Base-by-base conservation (phyloP, 139 green algal genomes). In the Spirogloea muscicola region DNA sequence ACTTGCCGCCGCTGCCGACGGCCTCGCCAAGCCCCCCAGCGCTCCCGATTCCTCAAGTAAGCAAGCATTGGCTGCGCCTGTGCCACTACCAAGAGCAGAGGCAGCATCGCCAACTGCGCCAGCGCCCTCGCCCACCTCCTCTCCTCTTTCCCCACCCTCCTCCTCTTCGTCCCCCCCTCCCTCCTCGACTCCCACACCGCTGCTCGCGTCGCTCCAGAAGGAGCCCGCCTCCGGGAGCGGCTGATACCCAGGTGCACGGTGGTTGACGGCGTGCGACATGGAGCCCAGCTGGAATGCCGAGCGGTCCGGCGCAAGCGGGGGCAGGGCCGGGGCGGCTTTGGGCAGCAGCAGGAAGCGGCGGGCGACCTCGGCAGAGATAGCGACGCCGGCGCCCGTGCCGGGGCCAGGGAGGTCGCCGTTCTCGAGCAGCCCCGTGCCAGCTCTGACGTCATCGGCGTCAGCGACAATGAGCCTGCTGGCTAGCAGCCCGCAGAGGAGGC, bases 181-280 rank as follows among this genome's bases (percentile, higher is more conserved):
- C 36, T 49, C 29, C 36, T 13, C 39, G 10, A 27, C 29, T 64
- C 55, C 55, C 55, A 13, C 43, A 51, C 13, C 43, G 13, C 10
- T 13, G 13, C 43, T 51, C 13, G 43, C 10, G 43, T 10, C 10
- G 43, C 43, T 13, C 10, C 10, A 51, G 13, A 68, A 6, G 41
- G 59, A 68, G 27, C 43, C 43, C 29, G 59, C 37, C 6, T 68
- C 59, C 34, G 59, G 59, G 4, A 68, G 27, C 29, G 59, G 59
- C 27, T 68, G 40, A 7, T 74, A 74, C 29, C 64, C 64, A 10
- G 48, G 64, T 10, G 64, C 64, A 31, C 25, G 3, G 51, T 74
- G 64, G 48, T 36, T 36, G 6, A 74, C 64, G 29, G 6, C 5
- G 29, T 74, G 64, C 38, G 64, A 74, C 16, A 74, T 65, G 49